Conservation (phyloP, 176 grass and related monocot species). For the Eleusine indica region DNA sequence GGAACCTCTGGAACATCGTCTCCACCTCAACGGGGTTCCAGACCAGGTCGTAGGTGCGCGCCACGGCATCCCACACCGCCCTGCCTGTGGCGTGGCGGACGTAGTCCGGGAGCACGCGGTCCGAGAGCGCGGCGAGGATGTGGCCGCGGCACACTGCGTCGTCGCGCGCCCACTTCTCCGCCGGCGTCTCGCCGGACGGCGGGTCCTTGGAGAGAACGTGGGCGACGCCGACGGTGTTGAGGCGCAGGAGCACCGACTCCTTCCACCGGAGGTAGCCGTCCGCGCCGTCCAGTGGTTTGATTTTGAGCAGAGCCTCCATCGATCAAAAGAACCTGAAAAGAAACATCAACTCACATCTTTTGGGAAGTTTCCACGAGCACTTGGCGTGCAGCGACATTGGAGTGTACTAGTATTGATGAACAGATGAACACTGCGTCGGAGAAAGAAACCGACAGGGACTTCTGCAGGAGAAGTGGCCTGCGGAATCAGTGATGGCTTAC, state of each 20-base stretch:
- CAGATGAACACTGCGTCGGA: neutral
- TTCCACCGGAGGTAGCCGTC: conserved; percentile 47
- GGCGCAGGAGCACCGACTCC: conserved; percentile 48
- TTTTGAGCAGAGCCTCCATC: neutral
- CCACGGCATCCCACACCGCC: conserved; percentile 41
- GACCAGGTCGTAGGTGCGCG: neutral
- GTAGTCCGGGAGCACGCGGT: conserved; percentile 40
- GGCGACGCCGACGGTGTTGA: conserved; percentile 8
- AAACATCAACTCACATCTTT: neutral
- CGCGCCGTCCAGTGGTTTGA: conserved; percentile 22
- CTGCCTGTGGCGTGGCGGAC: conserved; percentile 20
- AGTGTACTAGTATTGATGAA: neutral
- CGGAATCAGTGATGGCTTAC: neutral
- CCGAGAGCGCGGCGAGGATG: conserved; percentile 44
- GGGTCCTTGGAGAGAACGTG: conserved; percentile 24
- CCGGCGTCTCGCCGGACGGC: neutral
- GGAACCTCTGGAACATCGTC: neutral
- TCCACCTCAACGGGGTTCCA: neutral
- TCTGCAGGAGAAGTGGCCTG: neutral
- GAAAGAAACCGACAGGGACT: neutral
- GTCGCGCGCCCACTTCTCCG: conserved; percentile 23
- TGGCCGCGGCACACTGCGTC: conserved; percentile 48
- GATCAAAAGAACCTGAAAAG: neutral
- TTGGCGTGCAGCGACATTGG: neutral
- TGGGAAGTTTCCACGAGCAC: neutral